These are phyloP conservation scores for Macrotyloma uniflorum DNA, from an alignment of 306 rosid genomes.

Conservation along the genomic window DNA sequence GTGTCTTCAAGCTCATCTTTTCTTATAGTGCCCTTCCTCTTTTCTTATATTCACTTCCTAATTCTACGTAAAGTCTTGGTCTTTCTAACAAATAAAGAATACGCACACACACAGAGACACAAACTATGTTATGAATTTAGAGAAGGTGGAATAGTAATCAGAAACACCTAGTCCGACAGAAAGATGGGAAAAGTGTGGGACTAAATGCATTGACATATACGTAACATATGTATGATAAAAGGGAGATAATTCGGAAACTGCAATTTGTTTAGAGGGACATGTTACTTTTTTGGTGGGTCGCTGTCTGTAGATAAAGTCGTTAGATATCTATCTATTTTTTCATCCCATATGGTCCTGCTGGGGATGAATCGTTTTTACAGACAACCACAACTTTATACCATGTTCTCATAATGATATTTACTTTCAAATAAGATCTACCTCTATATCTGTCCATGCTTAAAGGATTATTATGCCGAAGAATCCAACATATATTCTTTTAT, in stretches of 20 bases:
- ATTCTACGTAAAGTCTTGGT: constrained; percentile 24
- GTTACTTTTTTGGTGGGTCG: constrained; percentile 30
- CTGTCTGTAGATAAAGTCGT: constrained; percentile 28
- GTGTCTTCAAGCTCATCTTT: constrained; percentile 26
- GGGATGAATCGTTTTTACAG: constrained; percentile 21
- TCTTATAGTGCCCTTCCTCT: constrained; percentile 16
- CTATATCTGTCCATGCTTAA: background rate
- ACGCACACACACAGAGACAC: background rate
- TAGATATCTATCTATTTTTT: background rate
- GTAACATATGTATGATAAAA: constrained; percentile 5
- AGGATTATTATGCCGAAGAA: no score
- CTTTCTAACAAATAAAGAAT: background rate
- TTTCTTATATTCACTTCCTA: constrained; percentile 21
- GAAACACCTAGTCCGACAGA: background rate
- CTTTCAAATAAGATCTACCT: constrained; percentile 3
- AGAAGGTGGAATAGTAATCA: background rate
- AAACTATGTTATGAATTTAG: background rate
- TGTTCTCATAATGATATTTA: constrained; percentile 3
- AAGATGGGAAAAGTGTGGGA: background rate
- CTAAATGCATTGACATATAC: background rate
- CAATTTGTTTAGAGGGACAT: constrained; percentile 1
- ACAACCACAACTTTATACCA: constrained; percentile 34
- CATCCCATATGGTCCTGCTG: background rate
- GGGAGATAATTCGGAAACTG: constrained; percentile 4
- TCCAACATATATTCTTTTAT: no score